A percentile compares a stretch with the other conserved stretches of the same genome.
phyloP scores from a whole-genome alignment of 805 yeast genomes.

The Suhomyces sp. region DNA sequence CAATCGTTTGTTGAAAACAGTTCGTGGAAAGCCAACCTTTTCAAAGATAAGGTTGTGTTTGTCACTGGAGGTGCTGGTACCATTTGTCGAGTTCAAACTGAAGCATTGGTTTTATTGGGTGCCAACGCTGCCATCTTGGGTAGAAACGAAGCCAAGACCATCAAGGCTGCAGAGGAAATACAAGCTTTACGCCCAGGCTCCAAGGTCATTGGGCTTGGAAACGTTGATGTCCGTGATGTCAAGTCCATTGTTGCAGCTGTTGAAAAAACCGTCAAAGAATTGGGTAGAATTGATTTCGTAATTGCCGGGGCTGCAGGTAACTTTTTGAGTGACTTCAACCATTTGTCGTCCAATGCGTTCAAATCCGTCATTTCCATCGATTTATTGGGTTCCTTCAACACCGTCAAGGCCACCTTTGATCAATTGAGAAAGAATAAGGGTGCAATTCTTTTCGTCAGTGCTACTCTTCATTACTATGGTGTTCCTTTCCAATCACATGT shows the following conservation, averaged over 20 bases:
- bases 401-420: constrained; percentile 77
- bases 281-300: constrained; percentile 82
- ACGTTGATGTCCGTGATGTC: constrained; percentile 76
- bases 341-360: constrained; percentile 81
- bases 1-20: constrained; percentile 28
- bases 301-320: constrained; percentile 98
- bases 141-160: constrained; percentile 66
- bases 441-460: constrained; percentile 71
- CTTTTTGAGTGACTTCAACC: constrained; percentile 76
- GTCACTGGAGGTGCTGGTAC: constrained; percentile 97
- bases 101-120: constrained; percentile 79
- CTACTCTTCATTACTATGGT: constrained; percentile 88
- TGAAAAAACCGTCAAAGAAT: constrained; percentile 56
- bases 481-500: constrained; percentile 88
- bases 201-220: constrained; percentile 68
- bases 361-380: constrained; percentile 86
- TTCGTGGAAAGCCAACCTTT: constrained; percentile 58
- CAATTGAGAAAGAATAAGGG: constrained; percentile 70
- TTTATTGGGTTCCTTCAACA: constrained; percentile 83
- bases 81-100: constrained; percentile 88
- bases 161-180: constrained; percentile 66
- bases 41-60: constrained; percentile 81
- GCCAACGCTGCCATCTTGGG: constrained; percentile 88
- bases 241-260: constrained; percentile 63
- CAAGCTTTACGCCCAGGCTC: constrained; percentile 55